phyloP scores from a whole-genome alignment of 2,329 filamentous ascomycete genomes.

The Fusarium paranaense region DNA sequence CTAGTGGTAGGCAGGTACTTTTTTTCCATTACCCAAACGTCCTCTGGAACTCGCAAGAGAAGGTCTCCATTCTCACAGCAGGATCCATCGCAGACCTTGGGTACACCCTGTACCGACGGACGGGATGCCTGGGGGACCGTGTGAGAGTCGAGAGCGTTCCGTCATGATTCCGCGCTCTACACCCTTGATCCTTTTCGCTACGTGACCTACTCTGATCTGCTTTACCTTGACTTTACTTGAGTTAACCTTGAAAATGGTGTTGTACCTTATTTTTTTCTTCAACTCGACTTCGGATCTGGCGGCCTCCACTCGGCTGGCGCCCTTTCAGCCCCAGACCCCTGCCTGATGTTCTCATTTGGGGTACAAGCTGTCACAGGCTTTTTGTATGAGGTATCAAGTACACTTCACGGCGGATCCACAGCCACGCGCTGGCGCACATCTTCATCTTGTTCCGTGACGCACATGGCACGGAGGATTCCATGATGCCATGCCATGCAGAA shows the following conservation, averaged over 20 bases:
- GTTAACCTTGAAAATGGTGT: constrained; percentile 2
- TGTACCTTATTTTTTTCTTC: neutral
- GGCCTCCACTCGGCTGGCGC: constrained; percentile 3
- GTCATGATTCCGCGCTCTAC: neutral
- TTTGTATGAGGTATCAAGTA: neutral
- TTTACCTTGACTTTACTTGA: neutral
- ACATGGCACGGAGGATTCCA: constrained; percentile 18
- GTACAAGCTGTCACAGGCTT: neutral
- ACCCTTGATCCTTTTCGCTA: neutral
- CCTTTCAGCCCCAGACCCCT: neutral
- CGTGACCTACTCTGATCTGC: neutral
- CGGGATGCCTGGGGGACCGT: neutral
- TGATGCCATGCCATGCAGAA: constrained; percentile 5
- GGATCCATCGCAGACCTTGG: neutral
- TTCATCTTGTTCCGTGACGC: constrained; percentile 24
- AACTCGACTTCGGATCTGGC: constrained; percentile 20
- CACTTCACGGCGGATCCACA: constrained; percentile 15
- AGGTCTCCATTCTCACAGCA: neutral
- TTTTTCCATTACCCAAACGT: neutral
- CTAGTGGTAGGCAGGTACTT: neutral
- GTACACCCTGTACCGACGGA: neutral
- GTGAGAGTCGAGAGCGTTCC: neutral
- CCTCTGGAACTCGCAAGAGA: neutral
- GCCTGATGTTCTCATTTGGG: neutral
- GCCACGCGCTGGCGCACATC: constrained; percentile 21